A percentile compares a stretch with the other conserved stretches of the same genome.
Evolutionary conservation across 768 basidiomycete species (phyloP).

Genomic region (Rhodotorula taiwanensis): DNA sequence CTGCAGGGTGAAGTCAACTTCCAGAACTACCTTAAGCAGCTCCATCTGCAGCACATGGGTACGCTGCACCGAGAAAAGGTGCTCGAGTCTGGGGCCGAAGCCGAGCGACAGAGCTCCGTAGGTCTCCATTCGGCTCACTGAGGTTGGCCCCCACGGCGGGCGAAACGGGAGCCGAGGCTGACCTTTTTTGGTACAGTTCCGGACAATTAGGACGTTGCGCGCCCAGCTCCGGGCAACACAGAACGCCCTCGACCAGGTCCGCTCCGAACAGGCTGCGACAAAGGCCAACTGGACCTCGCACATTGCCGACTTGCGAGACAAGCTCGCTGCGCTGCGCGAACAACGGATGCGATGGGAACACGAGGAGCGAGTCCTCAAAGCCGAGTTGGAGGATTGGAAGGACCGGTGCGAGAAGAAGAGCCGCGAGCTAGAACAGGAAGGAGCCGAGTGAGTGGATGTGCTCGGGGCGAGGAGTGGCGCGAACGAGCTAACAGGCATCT

Average conservation of each 20-base stretch:
- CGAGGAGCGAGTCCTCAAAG: conserved; percentile 63
- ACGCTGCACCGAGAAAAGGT: conserved; percentile 67
- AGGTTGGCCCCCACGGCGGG: no score
- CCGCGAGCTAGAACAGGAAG: conserved; percentile 43
- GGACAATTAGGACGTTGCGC: conserved; percentile 42
- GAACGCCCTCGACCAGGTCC: conserved; percentile 64
- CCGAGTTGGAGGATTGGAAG: conserved; percentile 63
- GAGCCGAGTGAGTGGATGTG: conserved; percentile 46
- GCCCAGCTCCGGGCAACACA: conserved; percentile 61
- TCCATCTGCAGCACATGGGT: conserved; percentile 76
- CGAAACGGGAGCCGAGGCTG: no score
- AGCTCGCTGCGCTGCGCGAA: conserved; percentile 64
- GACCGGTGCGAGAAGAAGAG: conserved; percentile 48
- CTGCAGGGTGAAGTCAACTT: conserved; percentile 77
- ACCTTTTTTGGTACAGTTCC: conserved; percentile 1
- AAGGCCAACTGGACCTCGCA: conserved; percentile 77
- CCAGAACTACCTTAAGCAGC: conserved; percentile 71
- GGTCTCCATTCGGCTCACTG: neutral
- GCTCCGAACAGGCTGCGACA: conserved; percentile 61
- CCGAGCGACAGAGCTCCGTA: conserved; percentile 74
- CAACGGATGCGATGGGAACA: conserved; percentile 70
- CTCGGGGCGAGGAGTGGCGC: no score
- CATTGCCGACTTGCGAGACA: conserved; percentile 72
- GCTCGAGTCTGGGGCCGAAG: conserved; percentile 65
- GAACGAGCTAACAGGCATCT: neutral